These are phyloP conservation scores for Acanthamoeba culbertsoni DNA, from an alignment of 208 protist species.

Conservation along the genomic window DNA sequence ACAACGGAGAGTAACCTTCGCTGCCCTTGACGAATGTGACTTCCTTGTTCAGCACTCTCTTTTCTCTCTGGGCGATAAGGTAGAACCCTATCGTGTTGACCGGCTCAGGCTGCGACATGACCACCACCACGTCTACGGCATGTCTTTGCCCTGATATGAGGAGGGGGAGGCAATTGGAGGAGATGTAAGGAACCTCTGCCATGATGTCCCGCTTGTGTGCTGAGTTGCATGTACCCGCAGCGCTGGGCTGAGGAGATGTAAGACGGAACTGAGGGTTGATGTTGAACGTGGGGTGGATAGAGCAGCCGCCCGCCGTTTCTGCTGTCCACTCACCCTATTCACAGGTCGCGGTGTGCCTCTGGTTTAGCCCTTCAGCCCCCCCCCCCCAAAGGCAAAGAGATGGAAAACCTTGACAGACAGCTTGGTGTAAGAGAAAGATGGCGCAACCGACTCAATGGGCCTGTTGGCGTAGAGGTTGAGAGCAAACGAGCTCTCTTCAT, in stretches of 20 bases:
- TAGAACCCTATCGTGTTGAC: conserved; percentile 49
- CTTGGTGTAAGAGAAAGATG: not conserved
- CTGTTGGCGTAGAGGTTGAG: conserved; percentile 33
- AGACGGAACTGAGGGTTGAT: conserved; percentile 3
- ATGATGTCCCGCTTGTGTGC: not conserved
- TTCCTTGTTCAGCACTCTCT: not conserved
- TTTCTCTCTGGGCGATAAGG: not conserved
- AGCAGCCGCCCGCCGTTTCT: not conserved
- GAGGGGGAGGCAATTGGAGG: not conserved
- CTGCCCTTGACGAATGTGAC: conserved; percentile 13
- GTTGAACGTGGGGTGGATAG: not conserved
- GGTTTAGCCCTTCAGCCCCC: not conserved
- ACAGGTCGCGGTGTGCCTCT: not conserved
- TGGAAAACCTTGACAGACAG: not conserved
- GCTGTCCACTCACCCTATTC: conserved; percentile 22
- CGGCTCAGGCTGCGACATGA: not conserved
- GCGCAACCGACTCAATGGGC: not conserved
- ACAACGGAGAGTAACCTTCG: not conserved
- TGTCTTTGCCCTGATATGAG: not conserved
- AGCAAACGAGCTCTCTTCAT: not conserved
- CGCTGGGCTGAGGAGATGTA: not conserved
- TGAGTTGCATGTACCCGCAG: not conserved
- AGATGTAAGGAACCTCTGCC: not conserved
- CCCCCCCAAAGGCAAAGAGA: not conserved
- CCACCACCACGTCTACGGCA: not conserved